phyloP scores from a whole-genome alignment of 495 filamentous ascomycete species.

The Penicillium parvum region DNA sequence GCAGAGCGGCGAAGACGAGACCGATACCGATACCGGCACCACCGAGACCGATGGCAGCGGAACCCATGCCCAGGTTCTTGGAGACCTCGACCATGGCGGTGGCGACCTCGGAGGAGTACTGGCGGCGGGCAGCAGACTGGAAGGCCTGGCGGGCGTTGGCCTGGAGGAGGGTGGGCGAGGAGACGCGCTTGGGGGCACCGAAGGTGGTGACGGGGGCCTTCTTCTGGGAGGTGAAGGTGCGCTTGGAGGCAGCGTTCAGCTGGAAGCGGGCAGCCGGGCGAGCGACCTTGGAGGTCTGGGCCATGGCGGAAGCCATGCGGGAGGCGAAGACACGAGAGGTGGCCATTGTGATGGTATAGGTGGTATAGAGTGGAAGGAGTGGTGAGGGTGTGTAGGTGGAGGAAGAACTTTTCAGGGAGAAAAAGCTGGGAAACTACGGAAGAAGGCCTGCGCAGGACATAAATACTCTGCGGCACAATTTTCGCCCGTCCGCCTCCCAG shows the following conservation, averaged over 20 bases:
- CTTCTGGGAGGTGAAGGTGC: constrained; percentile 56
- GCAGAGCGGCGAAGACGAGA: constrained; percentile 82
- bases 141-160: constrained; percentile 63
- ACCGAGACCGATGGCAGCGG: constrained; percentile 81
- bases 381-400: constrained; percentile 7
- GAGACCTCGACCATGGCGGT: constrained; percentile 81
- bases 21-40: constrained; percentile 92
- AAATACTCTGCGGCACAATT: constrained; percentile 47
- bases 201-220: constrained; percentile 41
- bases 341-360: constrained; percentile 61
- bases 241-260: constrained; percentile 60
- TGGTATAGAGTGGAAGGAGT: constrained; percentile 13
- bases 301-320: constrained; percentile 71
- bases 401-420: constrained; percentile 35
- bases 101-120: constrained; percentile 78
- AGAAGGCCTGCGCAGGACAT: constrained; percentile 33
- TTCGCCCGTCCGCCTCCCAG: constrained; percentile 39
- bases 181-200: constrained; percentile 64
- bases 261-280: constrained; percentile 62
- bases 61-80: constrained; percentile 83
- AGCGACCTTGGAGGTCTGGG: constrained; percentile 63
- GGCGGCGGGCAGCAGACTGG: constrained; percentile 54
- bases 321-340: constrained; percentile 66
- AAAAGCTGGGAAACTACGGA: constrained; percentile 43
- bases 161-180: constrained; percentile 54